Base-by-base conservation (phyloP, 495 filamentous ascomycete species). In the Hypoxylon crocopeplum region DNA sequence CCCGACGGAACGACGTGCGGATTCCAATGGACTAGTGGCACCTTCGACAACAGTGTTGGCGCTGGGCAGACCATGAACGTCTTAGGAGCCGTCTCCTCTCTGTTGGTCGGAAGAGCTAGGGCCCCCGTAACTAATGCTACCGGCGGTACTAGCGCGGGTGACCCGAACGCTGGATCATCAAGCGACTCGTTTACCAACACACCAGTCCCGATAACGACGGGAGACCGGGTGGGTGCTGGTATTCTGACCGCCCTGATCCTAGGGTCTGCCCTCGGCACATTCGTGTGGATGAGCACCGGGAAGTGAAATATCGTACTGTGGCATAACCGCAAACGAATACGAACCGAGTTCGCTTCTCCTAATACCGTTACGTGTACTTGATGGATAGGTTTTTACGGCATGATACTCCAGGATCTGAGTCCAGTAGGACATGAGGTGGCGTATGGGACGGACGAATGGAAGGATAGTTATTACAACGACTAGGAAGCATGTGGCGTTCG, bases 21-120 rank as follows among this genome's bases (percentile, higher is more conserved):
- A 0, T 77, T 89, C 34, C 76, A 79, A 42, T 92, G 89, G 88
- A 79, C 76, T 66, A 83, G 86, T 49, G 79, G 80, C 4, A 76
- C 66, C 3, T 86, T 78, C 66, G 85, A 87, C 56, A 72, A 73
- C 1, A 69, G 69, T 24, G 66, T 63, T 10, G 82, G 82, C 3
- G 74, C 84, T 7, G 84, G 84, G 0, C 81, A 87, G 72, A 77
- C 83, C 47, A 79, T 88, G 75, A 78, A 73, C 24, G 85, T 81
- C 1, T 64, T 88, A 37, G 78, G 79, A 38, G 78, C 72, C 5
- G 48, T 75, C 16, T 66, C 69, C 8, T 66, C 84, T 30, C 72
- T 88, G 12, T 61, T 82, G 47, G 76, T 82, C 6, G 55, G 56
- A 0, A 67, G 63, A 5, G 59, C 71, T 8, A 56, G 70, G 13